Percentiles rank a stretch among this genome's conserved stretches.
These are phyloP conservation scores for Tulasnella sp. DNA, from an alignment of 768 basidiomycete species.

Conservation along the genomic window DNA sequence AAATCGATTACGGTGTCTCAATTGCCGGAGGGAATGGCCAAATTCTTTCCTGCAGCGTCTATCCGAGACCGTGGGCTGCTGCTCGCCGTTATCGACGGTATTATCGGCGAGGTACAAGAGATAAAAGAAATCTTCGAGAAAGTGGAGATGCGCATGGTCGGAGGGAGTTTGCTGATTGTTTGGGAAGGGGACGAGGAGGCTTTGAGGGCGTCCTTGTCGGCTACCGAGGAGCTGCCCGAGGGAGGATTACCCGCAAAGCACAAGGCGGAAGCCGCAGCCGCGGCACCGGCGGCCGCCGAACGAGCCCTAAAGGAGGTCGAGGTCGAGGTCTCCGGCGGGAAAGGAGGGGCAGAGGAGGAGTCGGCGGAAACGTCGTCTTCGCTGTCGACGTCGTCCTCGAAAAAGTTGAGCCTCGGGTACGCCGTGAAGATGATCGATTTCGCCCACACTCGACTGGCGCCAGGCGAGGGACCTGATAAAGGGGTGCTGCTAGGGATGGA, in stretches of 20 bases:
- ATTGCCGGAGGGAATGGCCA: conserved; percentile 68
- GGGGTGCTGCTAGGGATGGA: conserved; percentile 73
- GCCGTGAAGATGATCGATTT: conserved; percentile 88
- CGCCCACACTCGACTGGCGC: conserved; percentile 70
- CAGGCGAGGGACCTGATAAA: conserved; percentile 71
- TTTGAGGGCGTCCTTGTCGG: conserved; percentile 39
- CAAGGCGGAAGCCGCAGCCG: conserved; percentile 24
- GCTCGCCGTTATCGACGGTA: conserved; percentile 36
- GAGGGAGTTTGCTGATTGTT: conserved; percentile 72
- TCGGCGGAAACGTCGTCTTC: conserved; percentile 35
- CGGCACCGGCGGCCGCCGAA: background rate
- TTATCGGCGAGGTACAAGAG: conserved; percentile 36
- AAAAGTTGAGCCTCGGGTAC: conserved; percentile 38
- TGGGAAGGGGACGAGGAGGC: conserved; percentile 62
- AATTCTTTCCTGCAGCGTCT: conserved; percentile 62
- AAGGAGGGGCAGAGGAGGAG: conserved; percentile 42
- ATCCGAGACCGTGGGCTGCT: conserved; percentile 47
- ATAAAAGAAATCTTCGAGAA: conserved; percentile 50
- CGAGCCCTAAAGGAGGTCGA: conserved; percentile 27
- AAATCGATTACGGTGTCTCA: conserved; percentile 64
- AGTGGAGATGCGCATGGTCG: conserved; percentile 75
- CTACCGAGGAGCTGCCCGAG: conserved; percentile 29
- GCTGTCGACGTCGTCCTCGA: conserved; percentile 33
- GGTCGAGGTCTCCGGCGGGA: conserved; percentile 31
- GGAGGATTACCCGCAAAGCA: background rate